Base-by-base conservation (phyloP, 2,329 filamentous ascomycete genomes). In the Paracoccidioides brasiliensis region DNA sequence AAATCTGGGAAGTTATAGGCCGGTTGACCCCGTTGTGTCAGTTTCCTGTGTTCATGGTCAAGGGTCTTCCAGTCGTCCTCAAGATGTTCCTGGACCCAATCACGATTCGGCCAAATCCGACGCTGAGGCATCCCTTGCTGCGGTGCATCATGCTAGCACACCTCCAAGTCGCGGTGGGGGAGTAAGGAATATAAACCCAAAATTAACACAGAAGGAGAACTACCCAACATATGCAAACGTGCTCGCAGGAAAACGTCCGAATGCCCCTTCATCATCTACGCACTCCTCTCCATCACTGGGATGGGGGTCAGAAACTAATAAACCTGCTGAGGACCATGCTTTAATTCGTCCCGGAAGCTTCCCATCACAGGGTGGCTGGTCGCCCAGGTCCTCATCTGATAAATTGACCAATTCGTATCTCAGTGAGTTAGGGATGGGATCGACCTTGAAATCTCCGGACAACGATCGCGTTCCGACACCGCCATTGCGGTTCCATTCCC, bases 131-230 rank as follows among this genome's bases (percentile, higher is more conserved):
- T 66, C 69, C 12, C 61, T 76, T 5, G 63, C 68, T 5, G 66
- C 70, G 0, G 66, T 74, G 14, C 70, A 72, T 45, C 64, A 65
- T 38, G 63, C 63, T 5, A 73, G 67, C 53, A 66, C 67, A n/a
- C 62, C 68, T 3, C 61, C 64, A 37, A 56, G 63, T 22, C 61
- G 60, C 46, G 46, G 55, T 58, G 57, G 63, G 56, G 48, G 40
- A 48, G 46, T 56, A 33, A 42, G 57, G 56, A 10, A 52, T 35
- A 45, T 50, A 33, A 28, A 28, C 45, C 44, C 56, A 33, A 41
- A 55, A 56, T 43, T 50, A 10, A 28, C 45, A 1, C 58, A 59
- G 1, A 62, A 67, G 45, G 66, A 67, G 48, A 70, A 69, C 37
- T 45, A 58, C 2, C 66, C 63, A 12, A 69, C 67, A 0, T 73